Percentiles rank a stretch among this genome's conserved stretches.
Conservation (phyloP, 305 asterid genomes). For the Solanum hybrid region DNA sequence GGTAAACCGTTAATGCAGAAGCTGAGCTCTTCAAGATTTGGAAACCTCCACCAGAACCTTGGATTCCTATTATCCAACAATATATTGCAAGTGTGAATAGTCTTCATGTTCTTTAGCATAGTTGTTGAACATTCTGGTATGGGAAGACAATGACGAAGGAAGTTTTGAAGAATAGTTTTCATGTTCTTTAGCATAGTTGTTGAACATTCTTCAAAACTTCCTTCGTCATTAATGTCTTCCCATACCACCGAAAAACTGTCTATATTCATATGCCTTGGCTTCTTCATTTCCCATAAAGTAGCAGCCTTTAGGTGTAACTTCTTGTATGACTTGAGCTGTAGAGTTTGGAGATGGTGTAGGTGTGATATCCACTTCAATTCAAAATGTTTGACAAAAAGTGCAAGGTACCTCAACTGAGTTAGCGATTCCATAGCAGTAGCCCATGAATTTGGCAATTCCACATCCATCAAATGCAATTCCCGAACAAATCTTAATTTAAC, state of each 20-base stretch:
- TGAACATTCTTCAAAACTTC: background rate
- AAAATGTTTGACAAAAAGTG: background rate
- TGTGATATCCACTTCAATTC: background rate
- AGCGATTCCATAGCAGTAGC: background rate
- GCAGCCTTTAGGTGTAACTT: background rate
- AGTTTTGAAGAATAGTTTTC: too few species aligned
- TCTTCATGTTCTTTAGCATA: background rate
- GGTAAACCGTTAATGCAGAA: too few species aligned
- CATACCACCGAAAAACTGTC: rapidly evolving
- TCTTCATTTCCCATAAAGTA: background rate
- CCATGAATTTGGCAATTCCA: background rate
- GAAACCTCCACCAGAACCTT: too few species aligned
- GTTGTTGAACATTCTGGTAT: too few species aligned
- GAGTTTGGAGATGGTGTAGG: too few species aligned
- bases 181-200: too few species aligned
- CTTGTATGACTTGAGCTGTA: rapidly evolving
- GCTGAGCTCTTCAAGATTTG: background rate
- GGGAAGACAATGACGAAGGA: too few species aligned
- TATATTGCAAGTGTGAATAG: background rate
- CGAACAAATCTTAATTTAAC: background rate
- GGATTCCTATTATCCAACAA: background rate
- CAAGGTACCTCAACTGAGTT: background rate
- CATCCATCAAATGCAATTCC: background rate
- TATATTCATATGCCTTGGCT: background rate
- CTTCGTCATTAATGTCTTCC: background rate